Evolutionary conservation across 176 grass and related monocot species (phyloP), one percentile per base, ranked within the genome.

Genomic region (Secale cereale): DNA sequence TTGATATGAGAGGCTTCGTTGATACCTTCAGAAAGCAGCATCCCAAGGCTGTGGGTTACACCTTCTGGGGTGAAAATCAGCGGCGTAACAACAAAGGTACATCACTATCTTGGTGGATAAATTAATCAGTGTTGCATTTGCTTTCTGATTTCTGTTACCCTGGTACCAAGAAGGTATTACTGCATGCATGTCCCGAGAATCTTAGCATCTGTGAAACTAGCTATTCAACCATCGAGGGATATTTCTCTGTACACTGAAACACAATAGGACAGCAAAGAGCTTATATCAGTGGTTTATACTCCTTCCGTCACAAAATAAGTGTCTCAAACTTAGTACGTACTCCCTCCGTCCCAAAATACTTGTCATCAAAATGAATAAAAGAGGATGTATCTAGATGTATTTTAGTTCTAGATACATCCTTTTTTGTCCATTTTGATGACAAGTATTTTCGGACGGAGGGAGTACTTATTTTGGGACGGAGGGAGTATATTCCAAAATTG

Each of bases 21-120:
- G 93, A 95, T 90, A 98, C 93, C 78, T 98, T 93, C 81, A 89
- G 95, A 71, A 95, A 91, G 71, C 91, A 95, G 71, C 88, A 98
- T 79, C 95, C 95, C 25, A 87, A 91, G 74, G 89, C 72, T 22
- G 82, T 98, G 23, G 91, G 81, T 13, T 95, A 92, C 75, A 95
- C 91, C 69, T 95, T 95, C 76, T 98, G 93, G 93, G 95, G 92
- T 81, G 94, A 98, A 89, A 92, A 87, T 67, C 80, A 92, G 80
- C 77, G 70, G 19, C 54, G 83, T 41, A 78, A 32, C 35, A 87
- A 89, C 65, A 85, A 91, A 82, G 80, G 83, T 87, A 85, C n/a
- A 15, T 11, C 15, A 74, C 16, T 75, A 17, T 23, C 22, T 75
- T 39, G 2, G 26, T 84, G 59, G 33, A 39, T 70, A 43, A 43